phyloP scores from a whole-genome alignment of 2,329 filamentous ascomycete genomes.

The Pseudocercospora musae region DNA sequence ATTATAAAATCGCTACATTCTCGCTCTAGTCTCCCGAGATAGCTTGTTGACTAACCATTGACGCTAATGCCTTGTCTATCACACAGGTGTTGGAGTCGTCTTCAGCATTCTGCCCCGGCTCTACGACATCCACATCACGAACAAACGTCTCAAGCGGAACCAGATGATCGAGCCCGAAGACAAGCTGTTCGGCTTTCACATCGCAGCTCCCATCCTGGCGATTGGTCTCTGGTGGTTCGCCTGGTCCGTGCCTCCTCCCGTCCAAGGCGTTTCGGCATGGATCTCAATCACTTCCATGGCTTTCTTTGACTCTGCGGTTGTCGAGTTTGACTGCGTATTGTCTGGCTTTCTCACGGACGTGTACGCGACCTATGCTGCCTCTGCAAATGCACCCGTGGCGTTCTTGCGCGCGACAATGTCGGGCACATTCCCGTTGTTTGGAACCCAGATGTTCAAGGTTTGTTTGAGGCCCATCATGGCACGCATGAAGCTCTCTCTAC shows the following conservation, averaged over 20 bases:
- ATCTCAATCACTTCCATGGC: constrained; percentile 33
- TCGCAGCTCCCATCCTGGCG: constrained; percentile 45
- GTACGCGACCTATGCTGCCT: constrained; percentile 45
- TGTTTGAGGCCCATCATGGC: not conserved
- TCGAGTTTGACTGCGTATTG: constrained; percentile 45
- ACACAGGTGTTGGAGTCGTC: constrained; percentile 45
- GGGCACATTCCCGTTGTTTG: constrained; percentile 43
- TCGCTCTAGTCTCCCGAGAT: no score
- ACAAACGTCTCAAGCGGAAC: constrained; percentile 24
- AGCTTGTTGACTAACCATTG: not conserved
- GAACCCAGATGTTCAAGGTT: constrained; percentile 38
- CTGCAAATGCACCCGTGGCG: constrained; percentile 43
- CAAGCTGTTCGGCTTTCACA: constrained; percentile 48
- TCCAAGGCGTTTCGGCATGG: constrained; percentile 29
- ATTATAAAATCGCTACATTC: no score
- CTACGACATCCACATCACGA: constrained; percentile 40
- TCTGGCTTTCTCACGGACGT: constrained; percentile 46
- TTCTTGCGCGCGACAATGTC: constrained; percentile 41
- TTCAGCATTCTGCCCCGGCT: constrained; percentile 45
- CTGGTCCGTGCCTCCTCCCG: constrained; percentile 47
- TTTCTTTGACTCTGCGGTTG: constrained; percentile 47
- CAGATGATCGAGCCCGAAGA: constrained; percentile 42
- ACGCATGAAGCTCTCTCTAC: not conserved
- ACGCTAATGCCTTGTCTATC: not conserved
- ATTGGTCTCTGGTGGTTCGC: constrained; percentile 47